Base-by-base conservation (phyloP, 1,284 basidiomycete species). In the Puccinia horiana region DNA sequence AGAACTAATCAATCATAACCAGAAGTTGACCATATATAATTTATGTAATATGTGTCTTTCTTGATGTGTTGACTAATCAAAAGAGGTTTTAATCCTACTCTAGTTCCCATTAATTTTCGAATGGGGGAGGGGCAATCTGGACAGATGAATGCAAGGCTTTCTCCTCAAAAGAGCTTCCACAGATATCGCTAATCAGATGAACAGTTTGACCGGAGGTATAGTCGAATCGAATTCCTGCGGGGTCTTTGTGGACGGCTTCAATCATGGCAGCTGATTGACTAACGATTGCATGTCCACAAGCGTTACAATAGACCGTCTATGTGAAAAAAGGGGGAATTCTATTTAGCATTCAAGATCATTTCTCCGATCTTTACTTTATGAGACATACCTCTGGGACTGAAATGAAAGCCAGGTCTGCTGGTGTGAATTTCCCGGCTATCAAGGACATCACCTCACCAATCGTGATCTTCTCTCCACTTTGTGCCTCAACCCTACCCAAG, bases 321-420 rank as follows among this genome's bases (percentile, higher is more conserved):
- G 2, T 32, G 20, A 12, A 29, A 65, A 58, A 58, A 18, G 23
- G 29, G 6, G 8, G 6, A 58, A 58, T 11, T 9, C 6, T 9
- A 32, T 58, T 20, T 26, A 42, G 2, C 6, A 12, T 16, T 18
- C 1, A 70, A 26, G 3, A 12, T 70, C 14, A 0, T 69, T 63
- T 20, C 9, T n/a, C n/a, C n/a, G n/a, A n/a, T n/a, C n/a, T n/a
- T n/a, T n/a, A n/a, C n/a, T n/a, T n/a, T n/a, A n/a, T n/a, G n/a
- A n/a, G n/a, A n/a, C n/a, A n/a, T n/a, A 80, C 78, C 23, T 80
- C 61, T 56, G 78, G 69, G 20, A 70, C 49, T 35, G 65, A 35
- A 1, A 56, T 29, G n/a, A 80, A 26, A 5, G 54, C 29, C 32
- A 26, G 65, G 52, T 73, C 70, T 32, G 40, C 35, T 6, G 20